Evolutionary conservation across 345 rosid species (phyloP).

Genomic region (Sonneratia alba): DNA sequence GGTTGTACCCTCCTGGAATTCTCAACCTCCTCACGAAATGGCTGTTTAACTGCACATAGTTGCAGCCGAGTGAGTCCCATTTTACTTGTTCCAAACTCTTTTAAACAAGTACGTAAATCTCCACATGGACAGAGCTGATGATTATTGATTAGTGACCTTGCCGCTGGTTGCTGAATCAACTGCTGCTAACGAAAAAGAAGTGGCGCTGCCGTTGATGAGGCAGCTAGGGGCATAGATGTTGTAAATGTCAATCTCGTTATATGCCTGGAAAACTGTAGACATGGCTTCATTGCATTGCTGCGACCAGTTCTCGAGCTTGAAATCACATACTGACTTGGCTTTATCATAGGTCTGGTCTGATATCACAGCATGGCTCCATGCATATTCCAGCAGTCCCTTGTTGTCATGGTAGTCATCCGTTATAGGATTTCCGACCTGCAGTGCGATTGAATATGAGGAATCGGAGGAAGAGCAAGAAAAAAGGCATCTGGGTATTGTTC

Average conservation of each 20-base stretch:
- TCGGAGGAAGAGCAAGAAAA: not conserved
- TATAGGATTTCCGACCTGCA: conserved; percentile 48
- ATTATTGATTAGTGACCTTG: not conserved
- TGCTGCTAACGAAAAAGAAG: conserved; percentile 10
- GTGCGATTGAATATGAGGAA: too few species aligned
- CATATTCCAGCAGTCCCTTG: conserved; percentile 45
- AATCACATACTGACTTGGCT: conserved; percentile 36
- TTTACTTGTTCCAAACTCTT: not conserved
- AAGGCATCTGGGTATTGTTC: too few species aligned
- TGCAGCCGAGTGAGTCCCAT: not conserved
- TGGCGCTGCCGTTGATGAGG: conserved; percentile 11
- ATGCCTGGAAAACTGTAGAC: conserved; percentile 20
- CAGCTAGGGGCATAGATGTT: conserved; percentile 52
- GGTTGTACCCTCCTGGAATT: conserved; percentile 45
- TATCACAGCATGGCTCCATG: conserved; percentile 62
- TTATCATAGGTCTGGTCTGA: conserved; percentile 31
- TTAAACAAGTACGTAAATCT: not conserved
- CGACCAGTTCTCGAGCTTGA: conserved; percentile 33
- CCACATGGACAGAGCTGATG: not conserved
- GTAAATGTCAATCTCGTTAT: conserved; percentile 50
- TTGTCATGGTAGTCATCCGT: conserved; percentile 36
- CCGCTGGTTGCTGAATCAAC: not conserved
- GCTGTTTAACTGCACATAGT: not conserved
- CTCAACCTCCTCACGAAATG: conserved; percentile 25
- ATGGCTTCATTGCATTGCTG: conserved; percentile 28